Percentiles rank a stretch among this genome's conserved stretches.
phyloP scores from a whole-genome alignment of 2,329 filamentous ascomycete genomes.

The Pyrenophora seminiperda region DNA sequence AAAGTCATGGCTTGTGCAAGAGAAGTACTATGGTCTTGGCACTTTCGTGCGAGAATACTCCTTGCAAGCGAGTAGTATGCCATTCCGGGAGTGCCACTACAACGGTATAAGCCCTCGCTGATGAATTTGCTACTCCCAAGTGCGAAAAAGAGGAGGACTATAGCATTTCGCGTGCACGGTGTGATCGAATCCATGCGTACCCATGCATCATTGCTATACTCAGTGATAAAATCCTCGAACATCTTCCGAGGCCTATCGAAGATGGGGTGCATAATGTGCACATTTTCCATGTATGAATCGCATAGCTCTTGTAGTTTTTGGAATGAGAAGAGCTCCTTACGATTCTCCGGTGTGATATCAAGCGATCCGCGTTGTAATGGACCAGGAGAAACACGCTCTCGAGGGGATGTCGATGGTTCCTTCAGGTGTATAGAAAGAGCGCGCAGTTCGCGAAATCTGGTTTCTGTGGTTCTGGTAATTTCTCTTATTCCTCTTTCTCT shows the following conservation, averaged over 20 bases:
- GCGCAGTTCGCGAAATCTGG: not conserved
- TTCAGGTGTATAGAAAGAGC: not conserved
- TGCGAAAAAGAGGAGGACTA: not conserved
- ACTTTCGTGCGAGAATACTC: not conserved
- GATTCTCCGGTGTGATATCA: not conserved
- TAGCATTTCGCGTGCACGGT: not conserved
- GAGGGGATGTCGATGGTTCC: not conserved
- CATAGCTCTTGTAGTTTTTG: not conserved
- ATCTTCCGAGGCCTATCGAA: not conserved
- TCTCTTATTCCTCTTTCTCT: not conserved
- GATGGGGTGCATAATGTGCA: not conserved
- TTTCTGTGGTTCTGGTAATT: not conserved
- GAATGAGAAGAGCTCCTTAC: not conserved
- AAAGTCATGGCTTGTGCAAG: not conserved
- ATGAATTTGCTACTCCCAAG: not conserved
- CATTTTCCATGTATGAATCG: not conserved
- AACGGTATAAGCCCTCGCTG: not conserved
- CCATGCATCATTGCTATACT: not conserved
- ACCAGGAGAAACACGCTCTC: not conserved
- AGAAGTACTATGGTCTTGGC: not conserved
- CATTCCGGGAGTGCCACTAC: not conserved
- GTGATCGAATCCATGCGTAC: not conserved
- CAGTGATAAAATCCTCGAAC: not conserved
- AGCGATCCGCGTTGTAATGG: not conserved
- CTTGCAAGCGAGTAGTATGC: not conserved